Conservation (phyloP, 441 rosid species). For the Dalechampia spathulata region DNA sequence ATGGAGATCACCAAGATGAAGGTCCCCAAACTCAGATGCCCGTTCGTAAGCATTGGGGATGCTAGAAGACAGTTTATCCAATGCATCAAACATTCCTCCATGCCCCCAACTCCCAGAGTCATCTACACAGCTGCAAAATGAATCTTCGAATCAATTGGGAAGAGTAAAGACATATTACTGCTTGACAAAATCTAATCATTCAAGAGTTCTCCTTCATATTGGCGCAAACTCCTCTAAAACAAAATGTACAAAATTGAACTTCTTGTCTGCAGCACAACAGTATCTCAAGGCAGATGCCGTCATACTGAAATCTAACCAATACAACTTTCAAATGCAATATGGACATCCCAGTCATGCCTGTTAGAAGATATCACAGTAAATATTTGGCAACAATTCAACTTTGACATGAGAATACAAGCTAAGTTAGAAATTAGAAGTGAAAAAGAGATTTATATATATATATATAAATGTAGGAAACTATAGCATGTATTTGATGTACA, state of each 20-base stretch:
- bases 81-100: constrained; percentile 81
- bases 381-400: not conserved
- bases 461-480: no score
- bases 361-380: not conserved
- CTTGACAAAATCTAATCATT: not conserved
- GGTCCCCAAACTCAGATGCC: constrained; percentile 69
- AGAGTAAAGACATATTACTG: not conserved
- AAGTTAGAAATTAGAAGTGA: not conserved
- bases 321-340: not conserved
- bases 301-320: not conserved
- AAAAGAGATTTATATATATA: no score
- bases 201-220: not conserved
- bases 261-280: not conserved
- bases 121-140: constrained; percentile 63
- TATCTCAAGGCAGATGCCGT: not conserved
- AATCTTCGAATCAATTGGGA: not conserved
- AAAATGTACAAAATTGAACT: no score
- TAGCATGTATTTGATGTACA: no score
- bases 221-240: no score
- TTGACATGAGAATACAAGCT: not conserved
- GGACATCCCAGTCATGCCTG: no score
- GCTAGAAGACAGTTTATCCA: constrained; percentile 45
- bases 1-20: constrained; percentile 85
- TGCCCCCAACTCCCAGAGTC: constrained; percentile 89
- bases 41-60: constrained; percentile 49